Evolutionary conservation across 805 yeast species (phyloP).

Genomic region (Candida schatavii): DNA sequence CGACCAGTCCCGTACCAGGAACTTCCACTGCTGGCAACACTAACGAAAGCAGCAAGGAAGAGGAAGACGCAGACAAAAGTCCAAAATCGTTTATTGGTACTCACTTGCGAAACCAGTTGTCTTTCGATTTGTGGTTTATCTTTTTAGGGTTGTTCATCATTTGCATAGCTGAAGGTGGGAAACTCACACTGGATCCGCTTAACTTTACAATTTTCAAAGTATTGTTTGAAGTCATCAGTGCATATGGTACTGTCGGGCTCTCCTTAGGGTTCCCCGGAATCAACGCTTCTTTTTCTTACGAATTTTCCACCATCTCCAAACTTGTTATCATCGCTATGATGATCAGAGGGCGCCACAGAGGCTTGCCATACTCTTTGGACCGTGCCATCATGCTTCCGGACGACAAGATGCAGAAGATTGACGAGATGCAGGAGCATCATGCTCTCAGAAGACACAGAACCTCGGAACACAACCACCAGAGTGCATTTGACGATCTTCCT

Average conservation of each 20-base stretch:
- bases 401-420: slow-evolving; percentile 60
- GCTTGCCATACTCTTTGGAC: slow-evolving; percentile 88
- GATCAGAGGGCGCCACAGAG: slow-evolving; percentile 95
- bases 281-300: slow-evolving; percentile 67
- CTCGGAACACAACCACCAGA: neutral
- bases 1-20: no score
- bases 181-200: slow-evolving; percentile 41
- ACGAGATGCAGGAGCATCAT: slow-evolving; percentile 56
- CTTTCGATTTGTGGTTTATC: slow-evolving; percentile 93
- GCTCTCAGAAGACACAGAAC: slow-evolving; percentile 26
- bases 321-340: slow-evolving; percentile 84
- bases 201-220: slow-evolving; percentile 67
- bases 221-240: slow-evolving; percentile 86
- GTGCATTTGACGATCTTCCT: slow-evolving; percentile 1
- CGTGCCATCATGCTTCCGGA: slow-evolving; percentile 89
- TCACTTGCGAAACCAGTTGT: slow-evolving; percentile 87
- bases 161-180: slow-evolving; percentile 79
- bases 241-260: slow-evolving; percentile 95
- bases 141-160: slow-evolving; percentile 82
- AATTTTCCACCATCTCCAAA: slow-evolving; percentile 72
- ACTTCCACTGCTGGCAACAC: neutral
- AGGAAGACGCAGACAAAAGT: slow-evolving; percentile 35
- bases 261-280: slow-evolving; percentile 77
- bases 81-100: slow-evolving; percentile 70
- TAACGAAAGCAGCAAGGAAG: slow-evolving; percentile 12